These are phyloP conservation scores for Kuraishia cidri DNA, from an alignment of 805 yeast genomes.

Conservation along the genomic window DNA sequence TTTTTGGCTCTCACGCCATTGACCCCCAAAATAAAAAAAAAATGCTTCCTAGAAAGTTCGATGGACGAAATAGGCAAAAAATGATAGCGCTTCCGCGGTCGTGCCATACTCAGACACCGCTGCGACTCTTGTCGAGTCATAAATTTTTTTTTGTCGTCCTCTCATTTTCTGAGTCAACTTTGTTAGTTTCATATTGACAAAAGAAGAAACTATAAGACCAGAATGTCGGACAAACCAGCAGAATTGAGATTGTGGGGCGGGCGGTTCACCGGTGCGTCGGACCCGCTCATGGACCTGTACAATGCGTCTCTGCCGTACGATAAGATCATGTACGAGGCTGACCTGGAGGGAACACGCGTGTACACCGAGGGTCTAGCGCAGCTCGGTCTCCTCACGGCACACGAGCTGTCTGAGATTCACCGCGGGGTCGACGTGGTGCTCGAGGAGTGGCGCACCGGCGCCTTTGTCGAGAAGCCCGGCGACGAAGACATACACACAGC, in stretches of 20 bases:
- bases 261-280: constrained; percentile 93
- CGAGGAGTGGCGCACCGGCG: constrained; percentile 70
- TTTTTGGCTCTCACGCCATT: too few relatives aligned
- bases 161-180: too few relatives aligned
- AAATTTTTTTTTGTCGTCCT: too few relatives aligned
- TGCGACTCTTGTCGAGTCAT: too few relatives aligned
- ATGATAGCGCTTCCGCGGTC: too few relatives aligned
- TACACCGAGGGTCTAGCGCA: constrained; percentile 83
- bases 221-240: constrained; percentile 40
- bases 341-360: constrained; percentile 87
- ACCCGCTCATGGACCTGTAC: constrained; percentile 95
- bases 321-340: constrained; percentile 89
- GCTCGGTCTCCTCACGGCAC: constrained; percentile 60
- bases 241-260: constrained; percentile 95
- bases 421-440: constrained; percentile 65
- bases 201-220: too few relatives aligned
- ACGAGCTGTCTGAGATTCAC: constrained; percentile 77
- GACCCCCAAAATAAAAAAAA: too few relatives aligned
- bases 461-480: constrained; percentile 70
- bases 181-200: too few relatives aligned
- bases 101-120: too few relatives aligned
- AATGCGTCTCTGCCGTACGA: constrained; percentile 97
- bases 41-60: too few relatives aligned
- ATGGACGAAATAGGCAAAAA: background rate
- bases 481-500: constrained; percentile 99